These are phyloP conservation scores for Trifolium fragiferum DNA, from an alignment of 306 rosid species.

Conservation along the genomic window DNA sequence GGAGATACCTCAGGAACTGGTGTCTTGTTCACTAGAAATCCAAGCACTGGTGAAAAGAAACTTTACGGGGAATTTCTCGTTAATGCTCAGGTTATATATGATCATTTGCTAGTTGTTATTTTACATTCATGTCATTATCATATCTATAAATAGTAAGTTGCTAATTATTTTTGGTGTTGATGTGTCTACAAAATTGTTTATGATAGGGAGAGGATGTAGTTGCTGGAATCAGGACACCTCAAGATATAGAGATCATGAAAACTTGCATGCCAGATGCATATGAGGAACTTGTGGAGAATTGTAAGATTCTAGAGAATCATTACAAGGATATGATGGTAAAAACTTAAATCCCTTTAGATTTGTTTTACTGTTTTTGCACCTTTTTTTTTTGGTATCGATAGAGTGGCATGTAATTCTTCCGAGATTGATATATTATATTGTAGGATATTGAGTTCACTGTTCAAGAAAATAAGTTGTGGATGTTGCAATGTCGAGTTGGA, in stretches of 20 bases:
- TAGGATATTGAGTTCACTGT: slow-evolving; percentile 99
- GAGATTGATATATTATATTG: neutral
- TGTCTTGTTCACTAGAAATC: slow-evolving; percentile 93
- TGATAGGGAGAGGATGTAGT: slow-evolving; percentile 96
- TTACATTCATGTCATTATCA: slow-evolving; percentile 22
- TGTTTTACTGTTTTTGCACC: neutral
- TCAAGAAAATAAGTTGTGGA: slow-evolving; percentile 94
- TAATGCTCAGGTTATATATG: slow-evolving; percentile 83
- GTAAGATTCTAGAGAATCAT: slow-evolving; percentile 86
- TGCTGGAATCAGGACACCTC: slow-evolving; percentile 95
- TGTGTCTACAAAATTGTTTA: slow-evolving; percentile 31
- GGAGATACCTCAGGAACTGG: slow-evolving; percentile 97
- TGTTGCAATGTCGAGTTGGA: slow-evolving; percentile 94
- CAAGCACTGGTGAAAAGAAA: slow-evolving; percentile 95
- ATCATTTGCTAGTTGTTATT: slow-evolving; percentile 36
- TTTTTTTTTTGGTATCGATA: neutral
- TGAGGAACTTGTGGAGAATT: slow-evolving; percentile 87
- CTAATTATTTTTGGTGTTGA: slow-evolving; percentile 26
- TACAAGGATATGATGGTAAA: slow-evolving; percentile 99
- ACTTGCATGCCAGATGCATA: slow-evolving; percentile 88
- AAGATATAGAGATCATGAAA: slow-evolving; percentile 81
- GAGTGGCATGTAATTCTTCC: neutral
- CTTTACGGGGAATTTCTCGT: slow-evolving; percentile 90
- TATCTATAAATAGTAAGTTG: neutral
- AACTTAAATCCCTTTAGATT: neutral